Evolutionary conservation across 2,329 filamentous ascomycete genomes (phyloP), one percentile per base, ranked within the genome.

Genomic region (Aureobasidium sp.): DNA sequence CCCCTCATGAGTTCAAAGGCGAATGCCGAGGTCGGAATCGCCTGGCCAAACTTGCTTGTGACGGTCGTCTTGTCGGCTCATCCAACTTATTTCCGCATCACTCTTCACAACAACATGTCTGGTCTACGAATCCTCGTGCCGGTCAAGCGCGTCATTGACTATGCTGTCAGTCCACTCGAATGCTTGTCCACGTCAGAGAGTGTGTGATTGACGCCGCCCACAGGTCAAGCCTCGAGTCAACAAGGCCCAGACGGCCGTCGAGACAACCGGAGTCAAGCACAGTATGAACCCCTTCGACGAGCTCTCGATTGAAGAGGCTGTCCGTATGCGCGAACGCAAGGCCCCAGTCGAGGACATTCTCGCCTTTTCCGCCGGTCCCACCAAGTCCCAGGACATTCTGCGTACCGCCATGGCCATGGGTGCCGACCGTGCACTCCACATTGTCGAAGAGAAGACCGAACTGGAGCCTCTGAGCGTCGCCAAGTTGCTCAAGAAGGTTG

Each of bases 221-320:
- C 68, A 87, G 85, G 79, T 87, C 79, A 88, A 87, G 77, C 86
- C 86, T 59, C 84, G 85, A 67, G 84, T 88, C 72, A 88, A 87
- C 79, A 85, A 86, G 69, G 74, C 86, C 67, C 82, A 85, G 77
- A 97, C 93, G 65, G 93, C 86, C 73, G 88, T 99, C 77, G 93
- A 97, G 78, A 96, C 90, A 61, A 83, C 87, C 67, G 90, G 90
- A 68, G 91, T 97, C 72, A 97, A 97, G 79, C 93, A 97, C 83
- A 92, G 88, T 74, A 93, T 99, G 85, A 99, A 97, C 82, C 94
- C 94, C 22, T 99, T 99, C 79, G 94, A 99, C 81, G 94, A 99
- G 77, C 89, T 99, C 72, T 95, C 91, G 47, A 87, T 99, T 76
- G 94, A 99, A 79, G 94, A 97, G 80, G 90, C 92, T 57, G 90